A percentile compares a stretch with the other conserved stretches of the same genome.
Conservation (phyloP, 1,284 basidiomycete species). For the Leccinum solheimii region DNA sequence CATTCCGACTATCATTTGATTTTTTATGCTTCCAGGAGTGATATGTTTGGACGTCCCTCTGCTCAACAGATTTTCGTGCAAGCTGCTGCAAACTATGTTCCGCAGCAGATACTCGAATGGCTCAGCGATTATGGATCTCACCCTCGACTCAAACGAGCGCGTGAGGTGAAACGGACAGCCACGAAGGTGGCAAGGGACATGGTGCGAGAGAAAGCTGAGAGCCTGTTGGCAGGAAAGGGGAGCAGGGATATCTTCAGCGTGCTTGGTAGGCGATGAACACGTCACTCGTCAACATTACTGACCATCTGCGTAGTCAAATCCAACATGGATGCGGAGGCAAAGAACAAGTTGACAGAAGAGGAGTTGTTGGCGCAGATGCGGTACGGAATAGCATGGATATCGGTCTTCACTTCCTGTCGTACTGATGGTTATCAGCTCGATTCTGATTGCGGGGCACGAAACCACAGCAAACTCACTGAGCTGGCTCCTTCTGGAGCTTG, state of each 20-base stretch:
- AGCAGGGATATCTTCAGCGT: slow-evolving; percentile 44
- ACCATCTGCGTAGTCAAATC: slow-evolving; percentile 46
- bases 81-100: slow-evolving; percentile 20
- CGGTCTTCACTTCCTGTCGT: no score
- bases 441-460: slow-evolving; percentile 52
- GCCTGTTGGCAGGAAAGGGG: slow-evolving; percentile 31
- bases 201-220: slow-evolving; percentile 44
- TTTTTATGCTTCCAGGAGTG: slow-evolving; percentile 9
- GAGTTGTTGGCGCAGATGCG: no score
- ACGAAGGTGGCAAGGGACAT: slow-evolving; percentile 40
- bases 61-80: slow-evolving; percentile 22
- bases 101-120: slow-evolving; percentile 36
- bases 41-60: slow-evolving; percentile 29
- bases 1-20: slow-evolving; percentile 3
- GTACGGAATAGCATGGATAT: no score
- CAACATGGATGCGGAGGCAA: slow-evolving; percentile 48
- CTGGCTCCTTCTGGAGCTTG: slow-evolving; percentile 47
- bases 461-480: slow-evolving; percentile 47
- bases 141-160: slow-evolving; percentile 39
- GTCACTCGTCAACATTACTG: slow-evolving; percentile 28
- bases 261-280: slow-evolving; percentile 33
- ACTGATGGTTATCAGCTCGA: slow-evolving; percentile 26
- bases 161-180: slow-evolving; percentile 26
- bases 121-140: slow-evolving; percentile 39
- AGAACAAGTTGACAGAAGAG: slow-evolving; percentile 12